Evolutionary conservation across 768 basidiomycete genomes (phyloP).

Genomic region (Leucosporidium yakuticum): DNA sequence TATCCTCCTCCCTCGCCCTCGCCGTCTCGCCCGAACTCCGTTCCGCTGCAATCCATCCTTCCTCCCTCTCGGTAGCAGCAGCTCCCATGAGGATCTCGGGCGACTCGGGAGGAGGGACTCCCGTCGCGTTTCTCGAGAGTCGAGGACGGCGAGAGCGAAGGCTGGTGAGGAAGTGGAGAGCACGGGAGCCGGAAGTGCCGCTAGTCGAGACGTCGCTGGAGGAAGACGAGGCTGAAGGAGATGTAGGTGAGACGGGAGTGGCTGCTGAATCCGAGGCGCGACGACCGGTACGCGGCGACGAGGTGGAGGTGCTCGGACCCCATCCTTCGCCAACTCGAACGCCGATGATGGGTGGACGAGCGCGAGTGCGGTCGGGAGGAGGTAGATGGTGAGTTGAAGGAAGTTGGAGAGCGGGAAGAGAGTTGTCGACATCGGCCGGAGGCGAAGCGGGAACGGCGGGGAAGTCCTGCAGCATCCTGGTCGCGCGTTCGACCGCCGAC

Average conservation of each 20-base stretch:
- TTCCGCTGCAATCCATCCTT: too few species aligned
- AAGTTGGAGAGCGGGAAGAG: background rate
- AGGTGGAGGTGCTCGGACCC: background rate
- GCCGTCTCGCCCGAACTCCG: too few species aligned
- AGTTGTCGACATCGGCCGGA: background rate
- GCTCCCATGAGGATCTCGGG: background rate
- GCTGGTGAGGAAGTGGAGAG: slow-evolving; percentile 26
- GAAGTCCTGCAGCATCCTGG: background rate
- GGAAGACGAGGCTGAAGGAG: background rate
- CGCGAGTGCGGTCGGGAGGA: background rate
- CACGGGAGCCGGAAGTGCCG: background rate
- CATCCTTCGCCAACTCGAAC: slow-evolving; percentile 17
- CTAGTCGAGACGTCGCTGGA: background rate
- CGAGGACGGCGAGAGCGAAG: slow-evolving; percentile 23
- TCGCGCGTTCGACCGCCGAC: background rate
- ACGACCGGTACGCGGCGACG: too few species aligned
- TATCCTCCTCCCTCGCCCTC: background rate
- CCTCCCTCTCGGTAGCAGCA: too few species aligned
- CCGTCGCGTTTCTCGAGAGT: slow-evolving; percentile 6
- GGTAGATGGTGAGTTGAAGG: too few species aligned
- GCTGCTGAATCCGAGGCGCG: background rate
- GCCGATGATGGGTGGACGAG: background rate
- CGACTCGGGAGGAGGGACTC: background rate
- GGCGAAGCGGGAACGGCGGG: background rate
- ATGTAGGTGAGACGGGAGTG: background rate